These are phyloP conservation scores for Claviceps sp. DNA, from an alignment of 2,329 filamentous ascomycete genomes.

Conservation along the genomic window DNA sequence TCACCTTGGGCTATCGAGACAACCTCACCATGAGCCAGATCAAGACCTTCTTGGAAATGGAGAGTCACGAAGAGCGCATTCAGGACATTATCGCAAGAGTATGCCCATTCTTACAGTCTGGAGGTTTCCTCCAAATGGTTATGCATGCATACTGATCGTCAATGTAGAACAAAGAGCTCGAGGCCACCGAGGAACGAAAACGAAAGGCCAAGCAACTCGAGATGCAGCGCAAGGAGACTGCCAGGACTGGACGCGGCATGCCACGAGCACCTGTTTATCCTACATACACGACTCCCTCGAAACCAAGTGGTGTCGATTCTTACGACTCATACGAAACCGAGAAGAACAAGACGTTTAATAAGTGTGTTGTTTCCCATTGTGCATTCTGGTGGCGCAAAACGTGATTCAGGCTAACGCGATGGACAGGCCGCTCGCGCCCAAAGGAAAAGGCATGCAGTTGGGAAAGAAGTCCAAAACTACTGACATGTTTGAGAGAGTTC, in stretches of 20 bases:
- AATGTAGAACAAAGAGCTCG: slow-evolving; percentile 85
- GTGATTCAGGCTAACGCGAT: neutral
- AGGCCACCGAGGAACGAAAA: slow-evolving; percentile 96
- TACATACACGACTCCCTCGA: slow-evolving; percentile 70
- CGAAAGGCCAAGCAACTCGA: slow-evolving; percentile 97
- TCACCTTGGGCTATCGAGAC: slow-evolving; percentile 89
- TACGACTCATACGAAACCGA: slow-evolving; percentile 94
- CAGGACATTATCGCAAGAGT: slow-evolving; percentile 94
- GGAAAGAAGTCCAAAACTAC: slow-evolving; percentile 98
- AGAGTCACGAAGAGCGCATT: slow-evolving; percentile 96
- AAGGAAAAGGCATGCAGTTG: slow-evolving; percentile 97
- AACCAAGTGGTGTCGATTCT: slow-evolving; percentile 61
- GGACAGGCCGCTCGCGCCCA: slow-evolving; percentile 47
- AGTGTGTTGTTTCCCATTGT: slow-evolving; percentile 35
- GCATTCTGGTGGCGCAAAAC: neutral
- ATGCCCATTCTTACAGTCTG: slow-evolving; percentile 17
- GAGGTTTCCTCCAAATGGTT: neutral
- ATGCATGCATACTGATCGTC: slow-evolving; percentile 11
- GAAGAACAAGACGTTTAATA: slow-evolving; percentile 84
- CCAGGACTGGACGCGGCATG: slow-evolving; percentile 55
- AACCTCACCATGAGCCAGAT: slow-evolving; percentile 95
- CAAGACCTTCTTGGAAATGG: slow-evolving; percentile 98
- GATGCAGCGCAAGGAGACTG: slow-evolving; percentile 94
- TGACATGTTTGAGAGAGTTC: slow-evolving; percentile 93
- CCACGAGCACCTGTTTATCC: slow-evolving; percentile 74